Conservation (phyloP, 176 grass and related monocot genomes). For the Oryza coarctata region DNA sequence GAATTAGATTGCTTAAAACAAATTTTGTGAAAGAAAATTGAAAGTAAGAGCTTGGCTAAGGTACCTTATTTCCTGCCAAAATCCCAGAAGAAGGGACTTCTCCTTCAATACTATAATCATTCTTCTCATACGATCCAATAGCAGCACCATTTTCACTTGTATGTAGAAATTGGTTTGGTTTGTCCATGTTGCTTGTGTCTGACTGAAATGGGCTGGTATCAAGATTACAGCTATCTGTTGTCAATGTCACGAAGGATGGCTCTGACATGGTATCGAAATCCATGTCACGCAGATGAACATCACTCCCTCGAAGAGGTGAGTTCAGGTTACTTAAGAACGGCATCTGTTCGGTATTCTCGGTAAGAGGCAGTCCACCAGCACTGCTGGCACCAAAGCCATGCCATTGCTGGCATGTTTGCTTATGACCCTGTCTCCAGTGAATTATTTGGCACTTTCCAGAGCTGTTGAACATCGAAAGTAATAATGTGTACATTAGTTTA, state of each 20-base stretch:
- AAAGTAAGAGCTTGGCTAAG: constrained; percentile 6
- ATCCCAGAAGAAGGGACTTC: constrained; percentile 43
- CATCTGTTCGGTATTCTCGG: constrained; percentile 56
- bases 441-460: constrained; percentile 98
- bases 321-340: constrained; percentile 68
- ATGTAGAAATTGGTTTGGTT: constrained; percentile 50
- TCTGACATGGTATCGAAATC: constrained; percentile 59
- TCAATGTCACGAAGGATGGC: constrained; percentile 39
- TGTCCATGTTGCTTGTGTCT: constrained; percentile 51
- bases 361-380: constrained; percentile 40
- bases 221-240: constrained; percentile 43
- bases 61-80: constrained; percentile 51
- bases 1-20: constrained; percentile 23
- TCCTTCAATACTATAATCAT: constrained; percentile 34
- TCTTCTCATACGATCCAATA: constrained; percentile 41
- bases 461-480: constrained; percentile 51
- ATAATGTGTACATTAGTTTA: constrained; percentile 11
- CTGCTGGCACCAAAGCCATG: constrained; percentile 36
- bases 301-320: constrained; percentile 64
- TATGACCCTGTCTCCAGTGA: constrained; percentile 97
- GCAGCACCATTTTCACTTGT: constrained; percentile 46
- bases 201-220: constrained; percentile 31
- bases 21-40: constrained; percentile 4
- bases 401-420: constrained; percentile 80
- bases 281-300: constrained; percentile 52